phyloP scores from a whole-genome alignment of 140 eudicot species.

The Oenanthe javanica region DNA sequence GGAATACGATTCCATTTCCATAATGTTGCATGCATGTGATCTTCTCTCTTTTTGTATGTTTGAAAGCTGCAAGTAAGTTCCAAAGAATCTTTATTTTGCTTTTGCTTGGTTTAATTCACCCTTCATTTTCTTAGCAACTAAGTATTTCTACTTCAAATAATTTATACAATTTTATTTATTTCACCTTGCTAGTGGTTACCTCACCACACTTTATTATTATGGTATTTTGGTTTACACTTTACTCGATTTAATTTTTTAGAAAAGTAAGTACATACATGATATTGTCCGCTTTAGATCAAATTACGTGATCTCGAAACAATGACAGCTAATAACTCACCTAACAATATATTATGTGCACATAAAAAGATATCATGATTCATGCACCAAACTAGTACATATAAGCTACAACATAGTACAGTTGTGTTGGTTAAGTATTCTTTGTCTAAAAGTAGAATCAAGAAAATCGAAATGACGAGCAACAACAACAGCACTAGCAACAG shows the following conservation, averaged over 20 bases:
- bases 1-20: conserved; percentile 7
- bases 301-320: neutral
- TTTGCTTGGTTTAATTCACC: neutral
- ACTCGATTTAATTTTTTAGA: too few species aligned
- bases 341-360: neutral
- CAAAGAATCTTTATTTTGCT: neutral
- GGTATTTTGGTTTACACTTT: too few species aligned
- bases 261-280: too few species aligned
- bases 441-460: neutral
- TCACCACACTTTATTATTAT: too few species aligned
- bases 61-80: conserved; percentile 2
- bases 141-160: neutral
- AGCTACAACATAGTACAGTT: neutral
- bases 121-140: neutral
- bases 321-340: neutral
- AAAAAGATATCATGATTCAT: neutral
- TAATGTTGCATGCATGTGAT: conserved; percentile 1
- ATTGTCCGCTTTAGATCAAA: too few species aligned
- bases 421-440: neutral
- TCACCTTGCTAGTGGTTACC: too few species aligned
- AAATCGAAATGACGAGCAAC: neutral
- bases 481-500: conserved; percentile 9
- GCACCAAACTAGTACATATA: neutral
- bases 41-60: neutral
- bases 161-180: too few species aligned